These are phyloP conservation scores for Apiotrichum sp. DNA, from an alignment of 1,284 basidiomycete species.

Conservation along the genomic window DNA sequence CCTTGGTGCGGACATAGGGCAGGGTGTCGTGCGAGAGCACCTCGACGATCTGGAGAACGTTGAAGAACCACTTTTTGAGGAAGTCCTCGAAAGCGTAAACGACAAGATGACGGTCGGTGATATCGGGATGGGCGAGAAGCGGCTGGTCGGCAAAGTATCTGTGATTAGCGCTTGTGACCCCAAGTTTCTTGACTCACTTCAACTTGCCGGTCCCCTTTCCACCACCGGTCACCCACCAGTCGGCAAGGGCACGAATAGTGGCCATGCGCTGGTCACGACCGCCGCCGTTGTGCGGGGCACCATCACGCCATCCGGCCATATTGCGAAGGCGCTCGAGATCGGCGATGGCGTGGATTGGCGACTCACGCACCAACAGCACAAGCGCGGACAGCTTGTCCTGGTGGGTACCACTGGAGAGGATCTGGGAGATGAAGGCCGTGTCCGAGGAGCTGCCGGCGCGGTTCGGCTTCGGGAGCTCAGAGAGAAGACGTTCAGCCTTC, in stretches of 20 bases:
- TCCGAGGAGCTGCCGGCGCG: conserved; percentile 56
- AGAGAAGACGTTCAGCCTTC: conserved; percentile 28
- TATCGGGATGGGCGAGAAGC: conserved; percentile 56
- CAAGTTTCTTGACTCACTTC: conserved; percentile 53
- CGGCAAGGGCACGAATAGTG: conserved; percentile 80
- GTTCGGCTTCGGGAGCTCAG: conserved; percentile 31
- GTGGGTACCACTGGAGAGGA: conserved; percentile 80
- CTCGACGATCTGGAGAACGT: conserved; percentile 84
- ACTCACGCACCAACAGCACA: conserved; percentile 82
- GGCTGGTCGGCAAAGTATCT: conserved; percentile 94
- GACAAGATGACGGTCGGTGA: conserved; percentile 69
- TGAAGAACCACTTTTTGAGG: conserved; percentile 96
- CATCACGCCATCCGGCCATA: conserved; percentile 71
- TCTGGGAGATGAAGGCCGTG: conserved; percentile 70
- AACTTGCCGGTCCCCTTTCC: conserved; percentile 66
- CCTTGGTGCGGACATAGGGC: conserved; percentile 77
- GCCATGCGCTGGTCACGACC: conserved; percentile 80
- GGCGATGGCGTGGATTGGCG: conserved; percentile 80
- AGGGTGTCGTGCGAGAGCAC: conserved; percentile 82
- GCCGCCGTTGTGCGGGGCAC: conserved; percentile 33
- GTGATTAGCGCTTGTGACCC: conserved; percentile 4
- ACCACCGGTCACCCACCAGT: conserved; percentile 95
- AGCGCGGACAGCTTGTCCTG: conserved; percentile 90
- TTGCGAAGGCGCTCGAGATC: conserved; percentile 67
- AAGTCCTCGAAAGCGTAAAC: conserved; percentile 94